Evolutionary conservation across 2,329 filamentous ascomycete genomes (phyloP), one percentile per base, ranked within the genome.

Genomic region (Apiospora marii): DNA sequence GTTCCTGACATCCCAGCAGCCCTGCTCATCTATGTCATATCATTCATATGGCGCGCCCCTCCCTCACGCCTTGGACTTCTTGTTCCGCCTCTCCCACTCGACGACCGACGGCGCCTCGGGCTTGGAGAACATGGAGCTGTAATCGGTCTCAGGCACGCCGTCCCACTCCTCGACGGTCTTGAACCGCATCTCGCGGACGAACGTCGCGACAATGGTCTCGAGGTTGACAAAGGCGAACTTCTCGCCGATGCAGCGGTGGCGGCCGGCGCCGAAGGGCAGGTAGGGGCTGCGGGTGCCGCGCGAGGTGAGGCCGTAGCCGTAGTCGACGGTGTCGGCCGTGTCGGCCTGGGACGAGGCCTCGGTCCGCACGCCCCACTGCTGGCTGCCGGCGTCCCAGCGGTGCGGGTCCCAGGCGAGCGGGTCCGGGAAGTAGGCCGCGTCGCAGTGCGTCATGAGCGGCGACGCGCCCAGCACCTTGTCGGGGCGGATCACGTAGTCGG

Each of bases 241-340:
- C 83, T 94, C 92, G 24, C 92, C 92, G 73, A 94, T 93, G 77
- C 92, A 94, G 27, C 92, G 85, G 80, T 94, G 92, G 64, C 92
- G 85, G 0, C 92, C 92, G 0, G 91, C 92, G 2, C 92, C 92
- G 77, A 94, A 94, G 0, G 92, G 92, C 2, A 94, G 83, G 78
- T 93, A 93, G 0, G 91, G 81, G 43, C 82, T 84, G 46, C 76
- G 77, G 1, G 81, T 80, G 30, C 80, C 82, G 74, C 80, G 82
- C 53, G 78, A 78, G 3, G 81, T 76, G 7, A 74, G 70, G 1
- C 77, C 78, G 30, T 82, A 80, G 2, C 80, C 81, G 41, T 82
- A 80, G 48, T 81, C 76, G 22, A 77, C 75, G 3, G 75, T 72
- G 1, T 79, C 77, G 14, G 64, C 58, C 7, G 71, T 48, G 4